Evolutionary conservation across 495 filamentous ascomycete species (phyloP).

Genomic region (Talaromyces liani): DNA sequence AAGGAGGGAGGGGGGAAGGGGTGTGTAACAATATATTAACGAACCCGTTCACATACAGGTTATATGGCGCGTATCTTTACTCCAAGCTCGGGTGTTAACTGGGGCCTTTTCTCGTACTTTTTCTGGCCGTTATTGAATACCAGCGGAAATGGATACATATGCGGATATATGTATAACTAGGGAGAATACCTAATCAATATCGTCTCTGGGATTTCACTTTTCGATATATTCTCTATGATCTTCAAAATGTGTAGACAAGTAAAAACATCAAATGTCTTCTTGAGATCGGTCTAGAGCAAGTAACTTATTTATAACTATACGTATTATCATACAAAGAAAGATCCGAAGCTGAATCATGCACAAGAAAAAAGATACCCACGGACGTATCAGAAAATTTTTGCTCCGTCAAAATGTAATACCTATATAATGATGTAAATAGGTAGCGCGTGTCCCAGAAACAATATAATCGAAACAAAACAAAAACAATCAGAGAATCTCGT

Average conservation of each 20-base stretch:
- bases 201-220: no score
- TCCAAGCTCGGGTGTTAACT: no score
- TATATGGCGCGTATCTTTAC: no score
- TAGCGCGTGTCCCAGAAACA: neutral
- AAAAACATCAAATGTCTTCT: no score
- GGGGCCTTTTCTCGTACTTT: no score
- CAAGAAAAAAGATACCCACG: neutral
- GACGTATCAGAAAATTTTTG: neutral
- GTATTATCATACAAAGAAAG: slow-evolving; percentile 7
- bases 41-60: no score
- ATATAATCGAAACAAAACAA: neutral
- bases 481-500: neutral
- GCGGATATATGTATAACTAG: neutral
- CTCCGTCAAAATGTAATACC: neutral
- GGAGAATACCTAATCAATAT: neutral
- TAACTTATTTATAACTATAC: neutral
- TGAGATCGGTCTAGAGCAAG: neutral
- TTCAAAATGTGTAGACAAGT: no score
- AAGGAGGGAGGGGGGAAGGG: no score
- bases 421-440: neutral
- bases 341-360: neutral
- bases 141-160: neutral
- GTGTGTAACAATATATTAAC: no score
- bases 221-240: no score
- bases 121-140: no score